These are phyloP conservation scores for Perkinsus marinus DNA, from an alignment of 169 alveolate species.

Conservation along the genomic window DNA sequence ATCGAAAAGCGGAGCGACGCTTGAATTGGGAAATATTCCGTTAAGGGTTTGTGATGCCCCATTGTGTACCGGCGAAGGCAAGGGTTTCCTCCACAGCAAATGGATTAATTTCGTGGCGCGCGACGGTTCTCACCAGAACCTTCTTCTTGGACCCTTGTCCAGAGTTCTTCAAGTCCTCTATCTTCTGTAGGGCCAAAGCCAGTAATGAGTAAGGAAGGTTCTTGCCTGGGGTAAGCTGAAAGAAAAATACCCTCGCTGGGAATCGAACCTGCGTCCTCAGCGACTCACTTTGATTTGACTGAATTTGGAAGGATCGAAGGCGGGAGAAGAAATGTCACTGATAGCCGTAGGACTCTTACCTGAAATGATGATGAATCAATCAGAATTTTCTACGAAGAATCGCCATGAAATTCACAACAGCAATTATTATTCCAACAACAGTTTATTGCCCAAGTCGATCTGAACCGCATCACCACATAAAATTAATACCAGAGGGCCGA, in stretches of 20 bases:
- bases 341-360: background rate
- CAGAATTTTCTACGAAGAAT: too few relatives aligned
- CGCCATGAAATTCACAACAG: too few relatives aligned
- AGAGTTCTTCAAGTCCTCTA: slow-evolving; percentile 61
- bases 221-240: background rate
- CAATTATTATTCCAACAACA: too few relatives aligned
- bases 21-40: too few relatives aligned
- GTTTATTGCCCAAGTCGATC: too few relatives aligned
- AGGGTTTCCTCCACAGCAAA: background rate
- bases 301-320: slow-evolving; percentile 47
- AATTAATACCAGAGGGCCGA: too few relatives aligned
- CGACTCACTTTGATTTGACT: slow-evolving; percentile 24
- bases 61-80: too few relatives aligned
- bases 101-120: background rate
- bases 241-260: slow-evolving; percentile 22
- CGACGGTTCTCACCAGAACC: slow-evolving; percentile 31
- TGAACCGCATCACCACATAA: too few relatives aligned
- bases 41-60: too few relatives aligned
- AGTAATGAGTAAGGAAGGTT: slow-evolving; percentile 33
- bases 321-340: slow-evolving; percentile 47
- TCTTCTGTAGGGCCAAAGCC: slow-evolving; percentile 47
- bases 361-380: background rate
- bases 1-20: too few relatives aligned
- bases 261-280: slow-evolving; percentile 23
- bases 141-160: slow-evolving; percentile 69